Conservation (phyloP, 441 rosid genomes). For the Lagerstroemia fauriei region DNA sequence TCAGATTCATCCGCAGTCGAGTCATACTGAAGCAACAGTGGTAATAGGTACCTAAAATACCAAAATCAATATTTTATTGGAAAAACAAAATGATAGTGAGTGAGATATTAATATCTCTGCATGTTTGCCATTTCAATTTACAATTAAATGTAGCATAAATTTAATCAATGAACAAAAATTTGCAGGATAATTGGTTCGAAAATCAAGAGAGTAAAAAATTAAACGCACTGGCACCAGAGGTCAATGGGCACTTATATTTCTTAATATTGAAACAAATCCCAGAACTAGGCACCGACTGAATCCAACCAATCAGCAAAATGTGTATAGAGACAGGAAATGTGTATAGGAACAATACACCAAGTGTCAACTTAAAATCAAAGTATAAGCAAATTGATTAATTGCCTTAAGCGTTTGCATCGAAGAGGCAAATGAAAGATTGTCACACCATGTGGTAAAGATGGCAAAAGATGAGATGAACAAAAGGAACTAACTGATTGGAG, state of each 20-base stretch:
- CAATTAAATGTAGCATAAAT: not conserved
- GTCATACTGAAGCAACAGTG: slow-evolving; percentile 94
- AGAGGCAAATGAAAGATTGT: not conserved
- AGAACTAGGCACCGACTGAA: not conserved
- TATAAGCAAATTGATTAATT: not conserved
- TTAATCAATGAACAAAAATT: not conserved
- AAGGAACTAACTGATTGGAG: not conserved
- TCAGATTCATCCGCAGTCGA: slow-evolving; percentile 94
- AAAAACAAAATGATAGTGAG: not conserved
- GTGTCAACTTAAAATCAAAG: not conserved
- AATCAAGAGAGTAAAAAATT: not conserved
- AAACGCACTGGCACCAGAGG: not conserved
- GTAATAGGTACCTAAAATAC: slow-evolving; percentile 81
- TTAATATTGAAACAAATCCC: not conserved
- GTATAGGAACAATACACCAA: not conserved
- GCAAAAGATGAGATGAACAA: not conserved
- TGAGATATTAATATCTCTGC: not conserved
- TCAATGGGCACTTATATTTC: not conserved
- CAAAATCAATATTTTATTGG: slow-evolving; percentile 19
- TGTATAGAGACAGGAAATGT: too few relatives aligned
- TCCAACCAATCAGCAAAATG: not conserved
- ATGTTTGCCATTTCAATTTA: not conserved
- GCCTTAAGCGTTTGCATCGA: not conserved
- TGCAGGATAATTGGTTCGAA: not conserved
- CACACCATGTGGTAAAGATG: not conserved